Percentiles rank a stretch among this genome's conserved stretches.
Evolutionary conservation across 441 rosid genomes (phyloP).

Genomic region (Capsella rubella): DNA sequence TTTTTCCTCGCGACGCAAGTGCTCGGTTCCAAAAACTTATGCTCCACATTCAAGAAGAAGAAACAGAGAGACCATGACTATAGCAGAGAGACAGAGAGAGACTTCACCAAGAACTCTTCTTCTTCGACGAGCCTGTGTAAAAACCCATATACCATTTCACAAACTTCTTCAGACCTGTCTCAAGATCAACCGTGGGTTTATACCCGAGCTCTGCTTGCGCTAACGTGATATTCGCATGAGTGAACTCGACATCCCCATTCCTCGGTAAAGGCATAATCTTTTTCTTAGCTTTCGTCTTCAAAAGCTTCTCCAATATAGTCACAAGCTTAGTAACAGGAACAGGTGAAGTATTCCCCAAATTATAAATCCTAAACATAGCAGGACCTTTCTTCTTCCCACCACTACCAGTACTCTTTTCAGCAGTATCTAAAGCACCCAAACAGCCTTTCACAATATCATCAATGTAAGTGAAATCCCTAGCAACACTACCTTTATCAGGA

Average conservation of each 20-base stretch:
- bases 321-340: constrained; percentile 73
- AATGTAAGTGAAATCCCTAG: constrained; percentile 82
- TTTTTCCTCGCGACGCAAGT: constrained; percentile 15
- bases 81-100: neutral
- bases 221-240: constrained; percentile 74
- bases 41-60: neutral
- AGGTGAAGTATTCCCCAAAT: constrained; percentile 83
- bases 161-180: constrained; percentile 75
- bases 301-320: constrained; percentile 65
- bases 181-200: constrained; percentile 69
- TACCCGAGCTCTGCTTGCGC: constrained; percentile 71
- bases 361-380: constrained; percentile 68
- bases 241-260: constrained; percentile 82
- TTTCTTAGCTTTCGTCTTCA: constrained; percentile 73
- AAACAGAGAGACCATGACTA: constrained; percentile 10
- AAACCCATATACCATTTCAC: constrained; percentile 72
- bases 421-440: constrained; percentile 77
- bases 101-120: constrained; percentile 51
- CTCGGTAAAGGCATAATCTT: constrained; percentile 68
- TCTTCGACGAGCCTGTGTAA: constrained; percentile 53
- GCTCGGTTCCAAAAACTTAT: constrained; percentile 15
- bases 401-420: constrained; percentile 79
- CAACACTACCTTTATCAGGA: constrained; percentile 67
- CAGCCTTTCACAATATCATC: constrained; percentile 84
- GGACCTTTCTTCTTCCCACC: constrained; percentile 77